Evolutionary conservation across 1,139 yeast species (phyloP), one percentile per base, ranked within the genome.

Genomic region (Pichia sp.): DNA sequence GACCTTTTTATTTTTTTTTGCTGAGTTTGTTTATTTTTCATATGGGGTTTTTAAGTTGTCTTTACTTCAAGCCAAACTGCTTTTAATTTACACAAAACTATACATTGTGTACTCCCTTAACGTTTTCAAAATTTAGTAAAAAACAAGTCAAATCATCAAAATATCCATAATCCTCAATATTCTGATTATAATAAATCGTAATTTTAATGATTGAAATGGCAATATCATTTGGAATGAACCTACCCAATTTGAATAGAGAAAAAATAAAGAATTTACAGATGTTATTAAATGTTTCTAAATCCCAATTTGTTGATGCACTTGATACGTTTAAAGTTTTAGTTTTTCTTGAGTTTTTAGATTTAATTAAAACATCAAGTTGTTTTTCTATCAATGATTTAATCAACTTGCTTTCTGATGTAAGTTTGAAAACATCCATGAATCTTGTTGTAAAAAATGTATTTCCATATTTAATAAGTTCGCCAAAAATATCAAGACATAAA

Each of bases 381-480:
- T 55, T 56, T 16, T 36, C 9, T 28, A 57, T 49, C 31, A 59
- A 18, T 6, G 54, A 43, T 29, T 42, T 11, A 19, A 53, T 45
- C 13, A 72, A 57, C 4, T 53, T 47, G 1, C 65, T 60, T 7
- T 63, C 62, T 7, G 62, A 56, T 11, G 71, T 31, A 1, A 43
- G 18, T 2, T 49, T 51, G 25, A 55, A 80, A 19, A 80, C 53
- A 1, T 71, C 74, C 31, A 70, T 62, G 46, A 80, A 72, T 44
- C 84, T 67, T n/a, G 70, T 65, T 0, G 76, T 59, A 58, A 83
- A 70, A 60, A 84, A 84, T 29, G 78, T 79, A 7, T 76, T 76
- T 0, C 80, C 74, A 58, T 65, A 71, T 30, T 60, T 61, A 7
- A 82, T 66, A 19, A 80, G 59, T 13, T 59, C 62, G 3, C 64